Base-by-base conservation (phyloP, 192 early-diverging fungal genomes). In the Coemansia sp. region DNA sequence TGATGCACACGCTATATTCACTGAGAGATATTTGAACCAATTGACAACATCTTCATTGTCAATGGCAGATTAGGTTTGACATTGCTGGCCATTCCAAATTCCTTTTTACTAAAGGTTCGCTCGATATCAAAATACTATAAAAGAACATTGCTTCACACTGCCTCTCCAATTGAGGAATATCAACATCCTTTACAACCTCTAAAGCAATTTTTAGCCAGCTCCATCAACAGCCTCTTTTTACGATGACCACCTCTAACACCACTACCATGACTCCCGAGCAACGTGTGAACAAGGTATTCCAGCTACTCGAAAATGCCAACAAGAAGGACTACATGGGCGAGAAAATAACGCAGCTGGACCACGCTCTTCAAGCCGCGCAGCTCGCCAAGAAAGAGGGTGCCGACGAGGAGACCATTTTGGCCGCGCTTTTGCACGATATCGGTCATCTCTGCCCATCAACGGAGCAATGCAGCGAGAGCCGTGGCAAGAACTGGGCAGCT, bases 381-480 rank as follows among this genome's bases (percentile, higher is more conserved):
- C 63, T 49, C 30, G 87, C 86, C 43, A 62, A 66, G 37, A 70
- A 84, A 28, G 73, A 65, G 6, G 66, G 64, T 17, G 77, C 84
- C 9, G 86, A 86, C 55, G 73, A 86, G 3, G 86, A 86, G 59
- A 77, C 80, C 2, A 72, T 87, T 7, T 44, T 88, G 17, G 87
- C 87, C 6, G 85, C 86, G 10, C 68, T 88, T 6, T 72, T 88
- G 2, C 87, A 87, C 57, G 87, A 88, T 60, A 85, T 88, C 67
- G 87, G 87, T 38, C 87, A 87, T 21, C 86, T 88, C 35, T 75
- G 79, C 50, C 72, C 84, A n/a, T 70, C 80, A 8, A 63, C 69
- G 13, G 79, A 85, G 43, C 73, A 32, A 23, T 35, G 32, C 32
- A 33, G 32, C 55, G 26, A 55, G 3, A 55, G 28, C 13, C 23